Percentiles rank a stretch among this genome's conserved stretches.
phyloP scores from a whole-genome alignment of 352 stramenopile species.

The Globisporangium cylindrosporum region DNA sequence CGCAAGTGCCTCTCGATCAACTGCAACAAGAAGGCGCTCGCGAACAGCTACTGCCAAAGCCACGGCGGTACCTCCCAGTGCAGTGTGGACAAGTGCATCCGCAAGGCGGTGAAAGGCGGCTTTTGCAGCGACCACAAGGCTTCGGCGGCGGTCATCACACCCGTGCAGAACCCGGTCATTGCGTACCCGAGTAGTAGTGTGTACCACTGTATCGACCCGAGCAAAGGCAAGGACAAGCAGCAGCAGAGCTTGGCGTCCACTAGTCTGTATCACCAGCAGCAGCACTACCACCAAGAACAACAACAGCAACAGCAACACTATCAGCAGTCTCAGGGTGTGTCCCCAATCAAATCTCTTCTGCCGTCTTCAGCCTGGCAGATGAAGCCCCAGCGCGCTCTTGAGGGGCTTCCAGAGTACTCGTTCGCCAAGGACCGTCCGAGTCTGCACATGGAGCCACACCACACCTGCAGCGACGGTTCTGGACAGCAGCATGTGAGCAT shows the following conservation, averaged over 20 bases:
- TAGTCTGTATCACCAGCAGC: background rate
- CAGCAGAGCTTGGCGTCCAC: slow-evolving; percentile 1
- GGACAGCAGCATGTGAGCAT: background rate
- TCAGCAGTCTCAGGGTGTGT: background rate
- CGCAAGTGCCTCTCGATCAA: slow-evolving; percentile 35
- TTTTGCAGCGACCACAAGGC: slow-evolving; percentile 27
- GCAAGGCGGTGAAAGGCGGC: slow-evolving; percentile 28
- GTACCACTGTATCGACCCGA: slow-evolving; percentile 14
- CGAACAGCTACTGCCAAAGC: slow-evolving; percentile 33
- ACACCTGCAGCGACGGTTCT: background rate
- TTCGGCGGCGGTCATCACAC: slow-evolving; percentile 5
- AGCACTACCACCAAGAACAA: background rate
- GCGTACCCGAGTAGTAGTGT: background rate
- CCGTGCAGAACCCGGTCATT: slow-evolving; percentile 2
- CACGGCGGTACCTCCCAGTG: slow-evolving; percentile 37
- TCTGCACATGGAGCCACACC: slow-evolving; percentile 14
- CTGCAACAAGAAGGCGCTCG: slow-evolving; percentile 34
- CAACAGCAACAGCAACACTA: background rate
- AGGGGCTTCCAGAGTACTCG: slow-evolving; percentile 7
- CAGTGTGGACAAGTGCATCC: slow-evolving; percentile 13
- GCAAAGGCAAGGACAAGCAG: slow-evolving; percentile 15
- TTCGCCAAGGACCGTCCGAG: slow-evolving; percentile 21
- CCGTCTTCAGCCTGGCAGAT: slow-evolving; percentile 2
- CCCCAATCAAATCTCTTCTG: background rate
- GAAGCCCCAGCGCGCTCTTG: background rate